Base-by-base conservation (phyloP, 2,329 filamentous ascomycete species). In the Colletotrichum incanum region DNA sequence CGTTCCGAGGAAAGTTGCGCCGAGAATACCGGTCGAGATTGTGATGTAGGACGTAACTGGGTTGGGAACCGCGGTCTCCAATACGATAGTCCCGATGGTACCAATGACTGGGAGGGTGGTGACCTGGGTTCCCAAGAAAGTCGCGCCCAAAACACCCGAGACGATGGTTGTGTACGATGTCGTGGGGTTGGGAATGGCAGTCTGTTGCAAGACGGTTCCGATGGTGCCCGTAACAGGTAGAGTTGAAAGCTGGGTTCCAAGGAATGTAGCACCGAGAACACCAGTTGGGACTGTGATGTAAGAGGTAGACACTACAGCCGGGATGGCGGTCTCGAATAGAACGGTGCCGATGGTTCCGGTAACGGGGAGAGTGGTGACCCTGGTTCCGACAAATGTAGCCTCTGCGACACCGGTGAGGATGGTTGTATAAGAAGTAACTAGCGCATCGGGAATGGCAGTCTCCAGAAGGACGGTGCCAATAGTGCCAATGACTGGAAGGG, bases 401-500 rank as follows among this genome's bases (percentile, higher is more conserved):
- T 31, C 28, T 31, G 28, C 28, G 28, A 31, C 41, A 14, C 64
- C 68, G 5, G 68, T 62, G 5, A 49, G 39, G 14, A 71, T 67
- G 0, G 68, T 67, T 12, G 41, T n/a, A 7, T 67, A 71, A 5
- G 64, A 55, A 5, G 68, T 71, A 6, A 56, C 28, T 4, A 47
- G 65, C 2, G 6, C 34, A 3, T 67, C 65, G 9, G 37, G 55
- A 5, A 67, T 28, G n/a, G 64, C 64, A 2, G 64, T 67, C 34
- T 67, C 64, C 39, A 67, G 23, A 2, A 67, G 47, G 20, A 67
- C 64, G 20, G 64, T 67, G 20, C 64, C 64, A 8, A 67, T 23
- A 1, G 55, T 67, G 8, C 64, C 64, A 6, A 28, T 34, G 14
- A 58, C 55, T 9, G 64, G 45, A 14, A 66, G 43, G 2, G 64